These are phyloP conservation scores for Rhizoclosmatium globosum DNA, from an alignment of 192 early-diverging fungal genomes.

Conservation along the genomic window DNA sequence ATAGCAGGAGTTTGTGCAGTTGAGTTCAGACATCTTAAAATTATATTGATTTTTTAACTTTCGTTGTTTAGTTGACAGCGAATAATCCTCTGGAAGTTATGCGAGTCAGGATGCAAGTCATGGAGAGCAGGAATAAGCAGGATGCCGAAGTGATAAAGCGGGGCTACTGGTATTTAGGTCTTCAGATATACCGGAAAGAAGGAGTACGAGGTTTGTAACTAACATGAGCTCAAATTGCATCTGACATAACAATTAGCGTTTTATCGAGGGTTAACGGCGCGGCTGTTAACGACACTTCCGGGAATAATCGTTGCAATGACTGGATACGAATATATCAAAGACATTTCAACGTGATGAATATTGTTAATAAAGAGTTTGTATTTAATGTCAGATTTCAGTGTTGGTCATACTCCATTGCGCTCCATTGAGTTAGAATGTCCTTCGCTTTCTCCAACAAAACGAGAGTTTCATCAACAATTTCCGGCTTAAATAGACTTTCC, in stretches of 20 bases:
- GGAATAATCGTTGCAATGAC: conserved; percentile 54
- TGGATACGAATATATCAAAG: conserved; percentile 57
- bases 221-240: neutral
- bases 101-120: conserved; percentile 50
- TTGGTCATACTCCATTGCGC: too few relatives aligned
- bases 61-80: conserved; percentile 23
- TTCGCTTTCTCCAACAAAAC: too few relatives aligned
- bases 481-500: too few relatives aligned
- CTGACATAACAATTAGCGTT: conserved; percentile 36
- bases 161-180: conserved; percentile 47
- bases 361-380: too few relatives aligned
- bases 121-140: conserved; percentile 41
- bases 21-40: neutral
- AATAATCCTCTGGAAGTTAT: conserved; percentile 60
- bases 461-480: too few relatives aligned
- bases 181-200: conserved; percentile 42
- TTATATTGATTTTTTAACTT: neutral
- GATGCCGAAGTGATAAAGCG: conserved; percentile 46
- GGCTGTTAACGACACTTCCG: conserved; percentile 52
- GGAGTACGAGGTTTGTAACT: conserved; percentile 33
- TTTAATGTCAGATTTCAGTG: too few relatives aligned
- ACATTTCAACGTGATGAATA: neutral
- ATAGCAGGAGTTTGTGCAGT: conserved; percentile 50
- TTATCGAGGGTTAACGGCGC: conserved; percentile 48
- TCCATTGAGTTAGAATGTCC: too few relatives aligned